Evolutionary conservation across 2,329 filamentous ascomycete genomes (phyloP).

Genomic region (Fusarium beomiforme): DNA sequence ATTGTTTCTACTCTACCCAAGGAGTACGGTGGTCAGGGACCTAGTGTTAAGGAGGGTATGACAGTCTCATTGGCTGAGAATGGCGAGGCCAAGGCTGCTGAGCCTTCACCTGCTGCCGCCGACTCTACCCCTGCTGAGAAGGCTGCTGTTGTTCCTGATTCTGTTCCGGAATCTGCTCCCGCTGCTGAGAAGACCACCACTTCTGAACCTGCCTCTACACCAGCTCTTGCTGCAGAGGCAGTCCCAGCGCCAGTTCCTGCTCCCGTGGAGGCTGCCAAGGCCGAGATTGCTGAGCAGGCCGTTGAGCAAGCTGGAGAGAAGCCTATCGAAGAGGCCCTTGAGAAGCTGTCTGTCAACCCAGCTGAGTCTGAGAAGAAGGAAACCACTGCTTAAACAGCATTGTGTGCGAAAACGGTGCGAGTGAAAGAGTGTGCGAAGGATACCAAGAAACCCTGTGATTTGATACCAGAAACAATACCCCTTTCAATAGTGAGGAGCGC

Average conservation of each 20-base stretch:
- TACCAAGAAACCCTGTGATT: conserved; percentile 20
- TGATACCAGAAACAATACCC: conserved; percentile 31
- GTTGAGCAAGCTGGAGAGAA: conserved; percentile 27
- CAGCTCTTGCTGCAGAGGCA: background rate
- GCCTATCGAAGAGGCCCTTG: conserved; percentile 28
- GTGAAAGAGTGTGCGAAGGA: conserved; percentile 5
- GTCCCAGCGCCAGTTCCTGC: conserved; percentile 8
- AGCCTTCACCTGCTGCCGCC: conserved; percentile 2
- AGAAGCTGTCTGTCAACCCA: conserved; percentile 25
- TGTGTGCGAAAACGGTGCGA: background rate
- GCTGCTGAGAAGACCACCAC: conserved; percentile 1
- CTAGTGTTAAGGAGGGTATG: conserved; percentile 51
- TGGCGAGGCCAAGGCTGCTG: conserved; percentile 1
- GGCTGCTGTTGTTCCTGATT: background rate
- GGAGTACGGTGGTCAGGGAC: conserved; percentile 81
- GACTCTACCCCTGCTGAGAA: background rate
- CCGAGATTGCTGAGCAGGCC: conserved; percentile 28
- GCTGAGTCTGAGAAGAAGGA: conserved; percentile 16
- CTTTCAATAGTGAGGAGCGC: conserved; percentile 15
- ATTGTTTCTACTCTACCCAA: conserved; percentile 75
- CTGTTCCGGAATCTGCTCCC: background rate
- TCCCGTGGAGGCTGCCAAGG: conserved; percentile 31
- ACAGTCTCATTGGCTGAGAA: conserved; percentile 43
- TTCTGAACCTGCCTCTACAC: background rate
- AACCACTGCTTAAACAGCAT: background rate